phyloP scores from a whole-genome alignment of 805 yeast species.

The Hemisphaericaspora nanyangensis region DNA sequence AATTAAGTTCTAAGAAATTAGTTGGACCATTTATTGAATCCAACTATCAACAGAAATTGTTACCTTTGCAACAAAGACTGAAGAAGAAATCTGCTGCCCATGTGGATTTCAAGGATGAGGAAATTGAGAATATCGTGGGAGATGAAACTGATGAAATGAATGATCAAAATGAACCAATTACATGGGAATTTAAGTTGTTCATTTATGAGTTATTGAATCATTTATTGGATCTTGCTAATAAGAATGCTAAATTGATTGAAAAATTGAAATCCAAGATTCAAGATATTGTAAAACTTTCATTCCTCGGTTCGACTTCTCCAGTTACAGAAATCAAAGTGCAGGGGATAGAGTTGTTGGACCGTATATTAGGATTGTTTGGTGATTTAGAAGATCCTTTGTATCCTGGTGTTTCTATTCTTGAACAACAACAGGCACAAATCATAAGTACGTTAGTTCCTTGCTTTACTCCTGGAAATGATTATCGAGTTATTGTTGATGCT shows the following conservation, averaged over 20 bases:
- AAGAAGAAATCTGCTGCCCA: conserved; percentile 21
- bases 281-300: conserved; percentile 74
- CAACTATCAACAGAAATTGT: conserved; percentile 36
- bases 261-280: conserved; percentile 45
- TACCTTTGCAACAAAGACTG: conserved; percentile 40
- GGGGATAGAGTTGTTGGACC: conserved; percentile 67
- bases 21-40: conserved; percentile 36
- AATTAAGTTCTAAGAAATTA: conserved; percentile 40
- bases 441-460: conserved; percentile 87
- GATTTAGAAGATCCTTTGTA: conserved; percentile 66
- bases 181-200: conserved; percentile 52
- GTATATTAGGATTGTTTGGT: conserved; percentile 58
- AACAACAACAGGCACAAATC: conserved; percentile 93
- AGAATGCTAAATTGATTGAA: conserved; percentile 34
- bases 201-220: conserved; percentile 45
- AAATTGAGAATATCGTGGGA: conserved; percentile 37
- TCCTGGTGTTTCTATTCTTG: conserved; percentile 66
- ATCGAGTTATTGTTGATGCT: conserved; percentile 72
- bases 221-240: conserved; percentile 36
- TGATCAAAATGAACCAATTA: conserved; percentile 40
- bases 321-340: conserved; percentile 53
- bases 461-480: conserved; percentile 67
- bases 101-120: conserved; percentile 37
- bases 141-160: conserved; percentile 39
- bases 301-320: conserved; percentile 74